Evolutionary conservation across 352 stramenopile species (phyloP).

Genomic region (Phytophthora foliorum): DNA sequence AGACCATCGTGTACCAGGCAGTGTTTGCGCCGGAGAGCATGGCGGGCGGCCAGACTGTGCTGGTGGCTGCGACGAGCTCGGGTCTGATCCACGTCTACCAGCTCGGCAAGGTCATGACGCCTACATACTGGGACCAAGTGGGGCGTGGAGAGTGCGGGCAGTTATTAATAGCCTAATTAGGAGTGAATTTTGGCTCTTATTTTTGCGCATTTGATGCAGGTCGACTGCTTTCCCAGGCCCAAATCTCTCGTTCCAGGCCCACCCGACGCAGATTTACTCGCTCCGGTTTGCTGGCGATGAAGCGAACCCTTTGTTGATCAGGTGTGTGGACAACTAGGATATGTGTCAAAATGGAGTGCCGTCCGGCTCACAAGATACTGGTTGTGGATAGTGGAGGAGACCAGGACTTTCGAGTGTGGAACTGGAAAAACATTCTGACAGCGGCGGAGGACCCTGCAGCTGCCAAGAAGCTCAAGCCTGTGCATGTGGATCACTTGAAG

Average conservation of each 20-base stretch:
- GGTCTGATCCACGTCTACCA: conserved; percentile 71
- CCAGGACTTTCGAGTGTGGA: conserved; percentile 82
- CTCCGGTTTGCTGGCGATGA: conserved; percentile 72
- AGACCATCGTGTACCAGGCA: conserved; percentile 65
- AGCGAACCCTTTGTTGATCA: conserved; percentile 66
- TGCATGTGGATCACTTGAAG: conserved; percentile 64
- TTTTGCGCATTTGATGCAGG: conserved; percentile 34
- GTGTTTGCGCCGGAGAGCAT: conserved; percentile 53
- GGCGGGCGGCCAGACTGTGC: conserved; percentile 41
- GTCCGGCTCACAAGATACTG: conserved; percentile 12
- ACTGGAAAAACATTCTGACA: conserved; percentile 70
- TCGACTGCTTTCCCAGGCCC: conserved; percentile 51
- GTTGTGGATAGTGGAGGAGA: conserved; percentile 62
- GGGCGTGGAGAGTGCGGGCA: conserved; percentile 42
- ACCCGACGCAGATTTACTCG: conserved; percentile 81
- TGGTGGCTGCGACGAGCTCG: conserved; percentile 75
- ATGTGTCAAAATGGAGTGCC: background rate
- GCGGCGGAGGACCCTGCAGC: conserved; percentile 42
- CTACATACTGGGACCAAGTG: conserved; percentile 61
- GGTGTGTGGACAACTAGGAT: conserved; percentile 34
- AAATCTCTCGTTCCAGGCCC: conserved; percentile 70
- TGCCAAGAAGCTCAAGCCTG: conserved; percentile 39
- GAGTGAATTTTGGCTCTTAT: background rate
- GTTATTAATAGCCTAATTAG: background rate
- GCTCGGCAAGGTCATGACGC: conserved; percentile 53